These are phyloP conservation scores for Botrytis byssoidea DNA, from an alignment of 2,329 filamentous ascomycete genomes.

Conservation along the genomic window DNA sequence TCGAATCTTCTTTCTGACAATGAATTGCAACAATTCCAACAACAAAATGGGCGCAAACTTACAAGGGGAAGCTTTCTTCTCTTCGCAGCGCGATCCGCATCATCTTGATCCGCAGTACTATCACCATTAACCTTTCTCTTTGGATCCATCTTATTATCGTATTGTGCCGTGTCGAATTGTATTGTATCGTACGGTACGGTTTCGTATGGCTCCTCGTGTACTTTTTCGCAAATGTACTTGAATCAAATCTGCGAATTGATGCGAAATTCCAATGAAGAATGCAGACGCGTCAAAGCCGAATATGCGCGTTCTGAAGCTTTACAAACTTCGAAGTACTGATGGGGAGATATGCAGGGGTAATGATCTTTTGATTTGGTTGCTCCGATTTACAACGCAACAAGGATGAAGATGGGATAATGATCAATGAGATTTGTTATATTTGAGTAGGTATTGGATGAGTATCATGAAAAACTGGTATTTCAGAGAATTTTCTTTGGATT, in stretches of 20 bases:
- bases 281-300: conserved; percentile 20
- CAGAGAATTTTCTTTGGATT: not conserved
- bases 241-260: conserved; percentile 17
- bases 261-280: conserved; percentile 16
- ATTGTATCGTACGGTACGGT: not conserved
- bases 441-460: not conserved
- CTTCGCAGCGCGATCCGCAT: conserved; percentile 56
- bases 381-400: not conserved
- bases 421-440: not conserved
- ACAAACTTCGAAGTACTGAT: conserved; percentile 19
- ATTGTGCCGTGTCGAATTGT: conserved; percentile 1
- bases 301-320: conserved; percentile 21
- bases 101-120: conserved; percentile 46
- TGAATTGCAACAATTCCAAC: conserved; percentile 13
- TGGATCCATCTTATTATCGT: conserved; percentile 37
- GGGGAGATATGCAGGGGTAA: conserved; percentile 20
- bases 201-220: not conserved
- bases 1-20: conserved; percentile 20
- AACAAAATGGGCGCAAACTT: conserved; percentile 41
- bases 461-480: not conserved
- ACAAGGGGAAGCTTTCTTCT: conserved; percentile 55
- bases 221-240: not conserved
- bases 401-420: conserved; percentile 16
- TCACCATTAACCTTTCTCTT: conserved; percentile 54
- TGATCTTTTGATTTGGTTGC: conserved; percentile 10